Conservation (phyloP, 1,284 basidiomycete genomes). For the Cutaneotrichosporon sp. region DNA sequence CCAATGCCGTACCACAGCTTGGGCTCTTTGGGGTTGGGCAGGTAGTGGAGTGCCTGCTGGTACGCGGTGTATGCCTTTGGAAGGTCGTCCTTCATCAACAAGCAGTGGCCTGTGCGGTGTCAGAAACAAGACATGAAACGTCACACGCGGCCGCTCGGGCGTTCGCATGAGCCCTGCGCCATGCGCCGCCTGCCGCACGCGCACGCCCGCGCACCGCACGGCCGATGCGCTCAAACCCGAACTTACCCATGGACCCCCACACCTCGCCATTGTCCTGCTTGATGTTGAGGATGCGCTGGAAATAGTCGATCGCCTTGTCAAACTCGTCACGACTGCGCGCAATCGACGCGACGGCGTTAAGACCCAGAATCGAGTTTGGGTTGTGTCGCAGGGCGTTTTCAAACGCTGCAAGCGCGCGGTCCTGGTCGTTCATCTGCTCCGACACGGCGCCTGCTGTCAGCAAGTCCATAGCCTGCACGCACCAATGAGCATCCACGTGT, state of each 20-base stretch:
- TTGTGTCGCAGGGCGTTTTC: constrained; percentile 90
- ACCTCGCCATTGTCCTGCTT: constrained; percentile 91
- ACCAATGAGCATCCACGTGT: constrained; percentile 90
- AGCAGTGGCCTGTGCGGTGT: constrained; percentile 66
- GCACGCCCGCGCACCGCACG: neutral
- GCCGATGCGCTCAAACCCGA: neutral
- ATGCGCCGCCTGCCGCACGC: no score
- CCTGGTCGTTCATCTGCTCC: constrained; percentile 83
- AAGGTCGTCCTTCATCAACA: constrained; percentile 98
- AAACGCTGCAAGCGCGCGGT: constrained; percentile 81
- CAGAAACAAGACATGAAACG: neutral
- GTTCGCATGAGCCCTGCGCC: neutral
- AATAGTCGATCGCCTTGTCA: constrained; percentile 77
- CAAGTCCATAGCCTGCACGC: constrained; percentile 22
- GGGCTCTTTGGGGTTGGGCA: constrained; percentile 96
- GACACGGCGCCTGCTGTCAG: constrained; percentile 66
- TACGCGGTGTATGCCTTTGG: constrained; percentile 98
- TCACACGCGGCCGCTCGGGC: neutral
- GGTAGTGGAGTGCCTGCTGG: constrained; percentile 92
- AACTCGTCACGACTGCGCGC: constrained; percentile 55
- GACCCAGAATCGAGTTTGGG: constrained; percentile 74
- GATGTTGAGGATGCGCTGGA: constrained; percentile 80
- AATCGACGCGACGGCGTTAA: constrained; percentile 74
- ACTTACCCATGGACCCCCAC: constrained; percentile 81
- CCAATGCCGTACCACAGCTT: constrained; percentile 99